Base-by-base conservation (phyloP, 768 basidiomycete genomes). In the Hypholoma sublateritium region DNA sequence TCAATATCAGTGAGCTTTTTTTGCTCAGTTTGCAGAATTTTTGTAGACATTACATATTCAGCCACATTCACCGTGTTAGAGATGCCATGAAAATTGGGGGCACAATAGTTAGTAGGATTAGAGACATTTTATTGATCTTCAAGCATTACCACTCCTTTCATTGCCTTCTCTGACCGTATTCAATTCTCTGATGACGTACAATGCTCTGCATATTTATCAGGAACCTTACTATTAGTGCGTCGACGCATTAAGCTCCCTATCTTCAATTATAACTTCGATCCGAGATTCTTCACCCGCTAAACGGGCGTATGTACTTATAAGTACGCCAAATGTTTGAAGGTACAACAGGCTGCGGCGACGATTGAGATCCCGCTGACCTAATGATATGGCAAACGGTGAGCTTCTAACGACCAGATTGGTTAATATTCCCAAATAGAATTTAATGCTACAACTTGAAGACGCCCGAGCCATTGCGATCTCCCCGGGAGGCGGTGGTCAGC, bases 381-480 rank as follows among this genome's bases (percentile, higher is more conserved):
- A 53, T 53, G 53, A 44, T 53, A 53, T n/a, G 46, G 25, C 12
- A n/a, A 22, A n/a, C 12, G 46, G 25, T 5, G 46, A 16, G 46
- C 22, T 25, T 25, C 22, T 47, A 9, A 11, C 16, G 22, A 17
- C 22, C 22, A 53, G 28, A 24, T 34, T 44, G 28, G 43, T 22
- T 17, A 36, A 36, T 21, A 45, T 44, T 53, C 17, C 52, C 43
- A 44, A 53, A 21, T 43, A 42, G 17, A 43, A 24, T n/a, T 19
- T 24, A 16, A 4, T 32, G 39, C 11, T 9, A 24, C 35, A 51
- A 25, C 28, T 32, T 32, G 28, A 32, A 32, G 28, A 32, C 28
- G n/a, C 42, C 43, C 21, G 21, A 25, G 14, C 24, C 24, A 28
- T 53, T 56, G 55, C 55, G 55, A 56, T 56, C 55, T 56, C 47